Conservation (phyloP, 2,329 filamentous ascomycete species). For the Chalara sp. region DNA sequence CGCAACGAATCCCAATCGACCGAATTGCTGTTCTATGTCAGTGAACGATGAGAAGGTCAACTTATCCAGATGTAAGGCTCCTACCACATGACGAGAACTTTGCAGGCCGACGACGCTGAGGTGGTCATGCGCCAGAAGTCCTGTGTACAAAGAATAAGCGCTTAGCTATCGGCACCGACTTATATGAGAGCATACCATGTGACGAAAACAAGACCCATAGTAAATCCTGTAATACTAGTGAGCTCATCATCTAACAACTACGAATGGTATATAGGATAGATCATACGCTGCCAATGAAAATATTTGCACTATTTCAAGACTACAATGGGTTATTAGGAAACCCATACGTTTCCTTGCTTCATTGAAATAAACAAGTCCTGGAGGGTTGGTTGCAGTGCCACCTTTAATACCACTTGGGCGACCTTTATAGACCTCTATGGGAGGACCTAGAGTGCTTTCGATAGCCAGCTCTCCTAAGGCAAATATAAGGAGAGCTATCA, state of each 20-base stretch:
- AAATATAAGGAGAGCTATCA: conserved; percentile 49
- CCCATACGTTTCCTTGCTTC: conserved; percentile 55
- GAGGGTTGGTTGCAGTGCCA: conserved; percentile 42
- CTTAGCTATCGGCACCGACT: background rate
- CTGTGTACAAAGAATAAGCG: conserved; percentile 32
- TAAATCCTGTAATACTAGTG: conserved; percentile 40
- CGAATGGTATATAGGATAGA: background rate
- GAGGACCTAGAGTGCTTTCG: conserved; percentile 40
- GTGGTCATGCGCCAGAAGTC: conserved; percentile 55
- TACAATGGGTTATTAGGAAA: conserved; percentile 47
- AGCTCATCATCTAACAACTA: background rate
- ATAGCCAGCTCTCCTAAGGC: conserved; percentile 52
- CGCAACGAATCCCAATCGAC: conserved; percentile 41
- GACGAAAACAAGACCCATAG: conserved; percentile 44
- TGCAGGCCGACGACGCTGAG: conserved; percentile 49
- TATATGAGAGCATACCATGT: conserved; percentile 32
- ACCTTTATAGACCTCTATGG: conserved; percentile 37
- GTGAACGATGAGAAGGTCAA: background rate
- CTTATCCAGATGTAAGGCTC: background rate
- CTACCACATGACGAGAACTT: conserved; percentile 49
- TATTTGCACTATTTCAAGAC: conserved; percentile 52
- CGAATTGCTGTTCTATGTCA: conserved; percentile 15
- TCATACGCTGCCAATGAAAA: conserved; percentile 47
- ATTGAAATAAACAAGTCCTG: conserved; percentile 54
- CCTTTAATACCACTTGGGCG: conserved; percentile 46